These are phyloP conservation scores for Xylaria sp. DNA, from an alignment of 2,329 filamentous ascomycete species.

Conservation along the genomic window DNA sequence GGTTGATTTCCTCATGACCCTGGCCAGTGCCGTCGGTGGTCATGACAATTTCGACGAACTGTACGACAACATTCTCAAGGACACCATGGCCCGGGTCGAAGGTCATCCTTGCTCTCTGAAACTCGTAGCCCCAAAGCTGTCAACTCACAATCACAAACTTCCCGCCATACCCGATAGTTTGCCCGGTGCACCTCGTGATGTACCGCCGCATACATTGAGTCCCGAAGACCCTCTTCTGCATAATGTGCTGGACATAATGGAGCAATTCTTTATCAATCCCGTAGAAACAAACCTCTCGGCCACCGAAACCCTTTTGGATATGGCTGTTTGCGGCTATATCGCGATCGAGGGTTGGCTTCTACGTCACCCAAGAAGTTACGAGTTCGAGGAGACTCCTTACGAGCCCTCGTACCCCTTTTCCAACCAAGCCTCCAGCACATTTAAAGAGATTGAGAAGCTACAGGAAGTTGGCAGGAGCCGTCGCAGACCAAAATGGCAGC, in stretches of 20 bases:
- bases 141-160: constrained; percentile 51
- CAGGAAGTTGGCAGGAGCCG: constrained; percentile 47
- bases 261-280: constrained; percentile 81
- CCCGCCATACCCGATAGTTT: constrained; percentile 52
- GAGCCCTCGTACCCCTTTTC: constrained; percentile 18
- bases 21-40: constrained; percentile 64
- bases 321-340: constrained; percentile 80
- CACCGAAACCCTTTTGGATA: constrained; percentile 74
- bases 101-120: constrained; percentile 67
- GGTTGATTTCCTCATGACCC: constrained; percentile 62
- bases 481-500: constrained; percentile 49
- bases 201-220: constrained; percentile 55
- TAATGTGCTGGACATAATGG: constrained; percentile 64
- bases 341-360: constrained; percentile 87
- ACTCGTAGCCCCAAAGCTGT: constrained; percentile 58
- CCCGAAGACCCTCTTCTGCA: constrained; percentile 58
- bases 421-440: constrained; percentile 21
- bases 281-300: constrained; percentile 86
- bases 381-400: constrained; percentile 45
- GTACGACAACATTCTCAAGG: constrained; percentile 67
- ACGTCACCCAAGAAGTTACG: constrained; percentile 61
- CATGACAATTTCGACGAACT: constrained; percentile 66
- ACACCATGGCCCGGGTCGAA: constrained; percentile 64
- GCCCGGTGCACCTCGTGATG: constrained; percentile 56
- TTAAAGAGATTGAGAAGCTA: constrained; percentile 40